phyloP scores from a whole-genome alignment of 257 asterid species.

The Solanum appendiculatum region DNA sequence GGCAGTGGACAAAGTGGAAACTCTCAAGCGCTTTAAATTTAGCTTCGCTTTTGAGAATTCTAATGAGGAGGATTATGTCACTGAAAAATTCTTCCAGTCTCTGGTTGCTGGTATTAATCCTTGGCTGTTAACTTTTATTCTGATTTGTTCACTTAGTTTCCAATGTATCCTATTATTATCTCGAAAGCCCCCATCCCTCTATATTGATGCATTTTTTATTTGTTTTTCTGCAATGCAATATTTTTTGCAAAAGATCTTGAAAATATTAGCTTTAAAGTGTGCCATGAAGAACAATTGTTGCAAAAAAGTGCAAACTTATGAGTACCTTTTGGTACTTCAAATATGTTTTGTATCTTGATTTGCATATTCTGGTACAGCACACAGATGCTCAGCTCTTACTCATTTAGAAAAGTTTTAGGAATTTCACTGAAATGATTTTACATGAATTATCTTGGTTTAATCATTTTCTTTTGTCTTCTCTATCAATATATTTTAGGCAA shows the following conservation, averaged over 20 bases:
- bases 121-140: not conserved
- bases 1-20: slow-evolving; percentile 84
- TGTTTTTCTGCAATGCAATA: not conserved
- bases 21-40: slow-evolving; percentile 71
- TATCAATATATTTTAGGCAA: not conserved
- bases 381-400: not conserved
- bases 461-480: not conserved
- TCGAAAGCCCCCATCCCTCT: not conserved
- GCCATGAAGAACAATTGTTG: not conserved
- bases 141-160: not conserved
- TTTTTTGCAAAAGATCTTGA: not conserved
- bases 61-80: slow-evolving; percentile 94
- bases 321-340: not conserved
- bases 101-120: slow-evolving; percentile 78
- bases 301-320: not conserved
- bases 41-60: slow-evolving; percentile 98
- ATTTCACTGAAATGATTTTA: not conserved
- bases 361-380: not conserved
- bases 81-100: slow-evolving; percentile 91
- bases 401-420: not conserved
- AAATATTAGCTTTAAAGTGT: not conserved
- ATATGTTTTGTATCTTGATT: not conserved
- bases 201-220: not conserved
- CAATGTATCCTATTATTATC: not conserved
- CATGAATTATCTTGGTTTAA: not conserved